phyloP scores from a whole-genome alignment of 495 filamentous ascomycete species.

The Collariella sp. region DNA sequence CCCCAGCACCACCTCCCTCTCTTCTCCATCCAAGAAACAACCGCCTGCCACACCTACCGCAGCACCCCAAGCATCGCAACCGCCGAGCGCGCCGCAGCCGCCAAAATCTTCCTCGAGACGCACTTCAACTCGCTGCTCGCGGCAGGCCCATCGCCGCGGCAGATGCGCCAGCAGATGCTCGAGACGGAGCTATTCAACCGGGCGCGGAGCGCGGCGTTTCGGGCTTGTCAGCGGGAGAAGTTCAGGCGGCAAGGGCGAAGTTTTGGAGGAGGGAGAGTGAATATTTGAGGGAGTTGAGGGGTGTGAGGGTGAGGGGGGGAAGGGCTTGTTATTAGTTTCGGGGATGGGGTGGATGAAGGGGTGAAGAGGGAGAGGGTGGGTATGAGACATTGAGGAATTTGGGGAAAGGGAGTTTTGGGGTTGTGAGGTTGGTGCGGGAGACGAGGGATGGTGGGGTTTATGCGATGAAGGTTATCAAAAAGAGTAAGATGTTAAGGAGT shows the following conservation, averaged over 20 bases:
- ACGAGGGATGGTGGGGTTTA: conserved; percentile 56
- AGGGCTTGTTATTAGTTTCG: conserved; percentile 30
- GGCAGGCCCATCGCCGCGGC: conserved; percentile 43
- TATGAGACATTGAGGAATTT: conserved; percentile 77
- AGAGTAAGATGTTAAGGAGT: conserved; percentile 79
- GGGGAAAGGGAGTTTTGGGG: conserved; percentile 92
- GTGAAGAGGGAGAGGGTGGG: conserved; percentile 18
- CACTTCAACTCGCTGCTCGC: conserved; percentile 60
- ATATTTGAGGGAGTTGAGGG: conserved; percentile 65
- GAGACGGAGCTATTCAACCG: conserved; percentile 51
- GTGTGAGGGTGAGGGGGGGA: conserved; percentile 52
- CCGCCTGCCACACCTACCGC: conserved; percentile 26
- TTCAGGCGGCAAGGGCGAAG: conserved; percentile 41
- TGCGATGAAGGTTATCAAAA: conserved; percentile 95
- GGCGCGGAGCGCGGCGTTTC: conserved; percentile 19
- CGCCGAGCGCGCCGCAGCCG: conserved; percentile 65
- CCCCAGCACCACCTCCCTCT: conserved; percentile 27
- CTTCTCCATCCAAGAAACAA: conserved; percentile 35
- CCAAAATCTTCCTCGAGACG: conserved; percentile 81
- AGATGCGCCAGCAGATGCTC: conserved; percentile 56
- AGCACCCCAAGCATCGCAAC: conserved; percentile 58
- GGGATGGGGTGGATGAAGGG: conserved; percentile 20
- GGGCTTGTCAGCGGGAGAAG: conserved; percentile 49
- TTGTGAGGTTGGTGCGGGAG: conserved; percentile 76
- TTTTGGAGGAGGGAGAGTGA: conserved; percentile 63